phyloP scores from a whole-genome alignment of 768 basidiomycete species.

The Mycena rosella region DNA sequence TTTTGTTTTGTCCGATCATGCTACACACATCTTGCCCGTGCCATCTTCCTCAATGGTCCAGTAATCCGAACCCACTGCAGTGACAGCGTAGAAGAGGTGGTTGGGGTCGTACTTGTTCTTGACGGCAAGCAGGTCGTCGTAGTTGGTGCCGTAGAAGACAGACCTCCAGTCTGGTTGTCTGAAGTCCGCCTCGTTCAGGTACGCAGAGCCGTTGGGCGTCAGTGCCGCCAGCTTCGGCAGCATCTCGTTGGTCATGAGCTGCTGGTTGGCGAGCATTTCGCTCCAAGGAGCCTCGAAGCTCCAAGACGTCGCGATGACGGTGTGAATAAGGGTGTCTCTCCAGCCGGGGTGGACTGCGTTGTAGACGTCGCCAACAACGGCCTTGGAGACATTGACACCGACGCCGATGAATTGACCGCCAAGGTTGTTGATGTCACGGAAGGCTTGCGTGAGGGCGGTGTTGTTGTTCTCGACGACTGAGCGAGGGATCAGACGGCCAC shows the following conservation, averaged over 20 bases:
- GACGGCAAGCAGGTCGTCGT: conserved; percentile 15
- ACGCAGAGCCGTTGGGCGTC: conserved; percentile 10
- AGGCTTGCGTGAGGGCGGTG: conserved; percentile 18
- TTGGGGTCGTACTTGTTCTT: conserved; percentile 21
- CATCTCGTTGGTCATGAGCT: too few species aligned
- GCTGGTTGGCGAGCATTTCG: conserved; percentile 15
- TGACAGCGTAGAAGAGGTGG: background rate
- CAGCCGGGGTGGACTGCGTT: conserved; percentile 19
- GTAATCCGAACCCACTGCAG: conserved; percentile 18
- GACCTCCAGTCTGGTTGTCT: too few species aligned
- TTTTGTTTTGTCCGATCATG: conserved; percentile 18
- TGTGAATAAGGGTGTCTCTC: conserved; percentile 12
- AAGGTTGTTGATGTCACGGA: conserved; percentile 17
- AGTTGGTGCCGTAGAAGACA: conserved; percentile 11
- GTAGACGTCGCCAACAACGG: conserved; percentile 11
- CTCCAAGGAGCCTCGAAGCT: conserved; percentile 12
- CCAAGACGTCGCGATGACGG: conserved; percentile 4
- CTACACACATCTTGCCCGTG: conserved; percentile 18
- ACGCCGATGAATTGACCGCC: conserved; percentile 14
- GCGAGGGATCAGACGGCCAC: conserved; percentile 22
- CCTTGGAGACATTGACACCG: conserved; percentile 10
- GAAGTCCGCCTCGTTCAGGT: conserved; percentile 3
- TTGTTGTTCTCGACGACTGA: conserved; percentile 13
- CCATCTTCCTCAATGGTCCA: conserved; percentile 14
- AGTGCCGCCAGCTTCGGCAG: conserved; percentile 2